Evolutionary conservation across 345 rosid species (phyloP).

Genomic region (Zanthoxylum bungeanum): DNA sequence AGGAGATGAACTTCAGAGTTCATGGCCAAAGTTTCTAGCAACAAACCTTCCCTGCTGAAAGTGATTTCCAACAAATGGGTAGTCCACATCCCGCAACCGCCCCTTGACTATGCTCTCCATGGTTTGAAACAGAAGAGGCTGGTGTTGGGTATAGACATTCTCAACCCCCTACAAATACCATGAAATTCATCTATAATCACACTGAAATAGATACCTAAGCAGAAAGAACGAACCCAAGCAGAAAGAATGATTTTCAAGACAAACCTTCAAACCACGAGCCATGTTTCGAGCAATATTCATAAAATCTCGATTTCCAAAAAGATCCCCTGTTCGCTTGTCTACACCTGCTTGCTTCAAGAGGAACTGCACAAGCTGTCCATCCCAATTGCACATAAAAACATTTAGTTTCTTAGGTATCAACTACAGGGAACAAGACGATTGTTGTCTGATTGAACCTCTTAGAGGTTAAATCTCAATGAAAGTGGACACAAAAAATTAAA

Average conservation of each 20-base stretch:
- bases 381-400: constrained; percentile 26
- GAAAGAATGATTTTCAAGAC: constrained; percentile 23
- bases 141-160: constrained; percentile 98
- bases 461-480: neutral
- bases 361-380: constrained; percentile 86
- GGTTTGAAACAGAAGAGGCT: constrained; percentile 89
- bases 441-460: constrained; percentile 1
- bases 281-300: constrained; percentile 96
- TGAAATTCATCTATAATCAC: constrained; percentile 2
- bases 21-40: neutral
- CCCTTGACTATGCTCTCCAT: constrained; percentile 95
- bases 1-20: neutral
- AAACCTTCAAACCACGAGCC: constrained; percentile 99
- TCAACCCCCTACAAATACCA: constrained; percentile 68
- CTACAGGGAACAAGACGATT: neutral
- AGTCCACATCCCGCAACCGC: constrained; percentile 87
- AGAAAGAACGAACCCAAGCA: constrained; percentile 5
- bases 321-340: constrained; percentile 93
- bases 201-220: neutral
- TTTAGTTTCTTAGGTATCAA: constrained; percentile 4
- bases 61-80: constrained; percentile 92
- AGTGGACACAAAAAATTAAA: neutral
- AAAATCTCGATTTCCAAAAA: constrained; percentile 90
- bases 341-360: constrained; percentile 96
- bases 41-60: constrained; percentile 95